Conservation (phyloP, 2,329 filamentous ascomycete genomes). For the Verticillium isaacii region DNA sequence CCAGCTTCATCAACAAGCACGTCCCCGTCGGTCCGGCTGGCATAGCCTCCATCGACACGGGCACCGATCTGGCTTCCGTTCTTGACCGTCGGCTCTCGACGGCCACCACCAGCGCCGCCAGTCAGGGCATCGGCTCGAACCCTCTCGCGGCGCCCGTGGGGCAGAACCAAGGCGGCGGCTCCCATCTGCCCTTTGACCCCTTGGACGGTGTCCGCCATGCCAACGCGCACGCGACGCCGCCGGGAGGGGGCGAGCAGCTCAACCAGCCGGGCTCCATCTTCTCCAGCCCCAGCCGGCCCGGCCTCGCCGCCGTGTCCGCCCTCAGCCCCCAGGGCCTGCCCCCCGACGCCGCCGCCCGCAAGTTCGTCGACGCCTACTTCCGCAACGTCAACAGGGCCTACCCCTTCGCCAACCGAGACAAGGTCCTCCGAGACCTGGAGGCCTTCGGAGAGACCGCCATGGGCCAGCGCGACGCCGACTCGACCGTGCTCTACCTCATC, state of each 20-base stretch:
- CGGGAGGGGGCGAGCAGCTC: not conserved
- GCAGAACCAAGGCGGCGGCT: not conserved
- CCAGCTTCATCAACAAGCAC: conserved; percentile 28
- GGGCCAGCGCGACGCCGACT: conserved; percentile 20
- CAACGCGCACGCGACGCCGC: not conserved
- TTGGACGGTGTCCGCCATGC: not conserved
- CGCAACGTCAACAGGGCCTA: conserved; percentile 39
- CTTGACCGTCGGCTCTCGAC: conserved; percentile 5
- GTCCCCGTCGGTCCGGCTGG: conserved; percentile 15
- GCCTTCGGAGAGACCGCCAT: conserved; percentile 16
- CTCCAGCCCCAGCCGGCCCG: not conserved
- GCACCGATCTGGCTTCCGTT: conserved; percentile 19
- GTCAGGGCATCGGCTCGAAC: not conserved
- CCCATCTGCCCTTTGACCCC: not conserved
- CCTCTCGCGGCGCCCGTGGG: not conserved
- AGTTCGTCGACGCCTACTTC: conserved; percentile 39
- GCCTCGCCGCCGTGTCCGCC: conserved; percentile 2
- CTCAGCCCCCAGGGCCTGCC: conserved; percentile 9
- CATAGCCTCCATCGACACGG: conserved; percentile 31
- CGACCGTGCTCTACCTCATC: conserved; percentile 34
- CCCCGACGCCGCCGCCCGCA: conserved; percentile 19
- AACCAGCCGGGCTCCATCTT: not conserved
- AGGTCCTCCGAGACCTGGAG: conserved; percentile 29
- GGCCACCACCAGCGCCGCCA: not conserved
- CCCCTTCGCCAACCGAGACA: conserved; percentile 34